Percentiles rank a stretch among this genome's conserved stretches.
phyloP scores from a whole-genome alignment of 352 stramenopile genomes.

The Phytopythium ostracodes region DNA sequence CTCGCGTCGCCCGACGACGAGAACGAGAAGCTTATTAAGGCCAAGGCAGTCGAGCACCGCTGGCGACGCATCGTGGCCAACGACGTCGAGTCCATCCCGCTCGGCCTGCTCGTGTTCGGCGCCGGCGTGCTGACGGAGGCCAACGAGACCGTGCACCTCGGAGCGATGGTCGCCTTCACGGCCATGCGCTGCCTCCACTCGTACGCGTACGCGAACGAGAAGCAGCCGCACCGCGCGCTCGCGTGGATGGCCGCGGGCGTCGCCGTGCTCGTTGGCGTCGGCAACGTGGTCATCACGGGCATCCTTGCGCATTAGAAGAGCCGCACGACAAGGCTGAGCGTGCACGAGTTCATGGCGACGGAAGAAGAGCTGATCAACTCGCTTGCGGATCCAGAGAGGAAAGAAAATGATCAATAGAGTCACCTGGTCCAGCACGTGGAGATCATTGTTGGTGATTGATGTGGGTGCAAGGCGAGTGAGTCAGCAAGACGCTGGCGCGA shows the following conservation, averaged over 20 bases:
- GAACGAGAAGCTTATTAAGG: conserved; percentile 20
- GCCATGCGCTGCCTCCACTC: conserved; percentile 30
- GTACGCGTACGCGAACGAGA: conserved; percentile 38
- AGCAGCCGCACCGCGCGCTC: conserved; percentile 37
- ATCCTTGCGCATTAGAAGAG: conserved; percentile 2
- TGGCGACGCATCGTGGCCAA: conserved; percentile 38
- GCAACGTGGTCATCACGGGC: conserved; percentile 27
- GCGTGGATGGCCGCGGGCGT: conserved; percentile 30
- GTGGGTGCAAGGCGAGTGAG: too few species aligned
- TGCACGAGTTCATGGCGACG: too few species aligned
- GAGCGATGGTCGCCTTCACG: conserved; percentile 32
- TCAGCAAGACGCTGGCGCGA: too few species aligned
- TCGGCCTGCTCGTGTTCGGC: conserved; percentile 28
- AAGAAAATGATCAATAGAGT: too few species aligned
- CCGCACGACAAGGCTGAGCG: too few species aligned
- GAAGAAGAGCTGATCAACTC: too few species aligned
- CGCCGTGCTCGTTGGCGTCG: conserved; percentile 19
- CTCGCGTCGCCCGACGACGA: conserved; percentile 9
- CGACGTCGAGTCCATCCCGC: conserved; percentile 36
- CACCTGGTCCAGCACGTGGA: too few species aligned
- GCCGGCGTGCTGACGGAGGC: conserved; percentile 22
- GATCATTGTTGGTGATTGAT: too few species aligned
- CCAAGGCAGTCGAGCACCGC: conserved; percentile 21
- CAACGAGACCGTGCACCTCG: conserved; percentile 18
- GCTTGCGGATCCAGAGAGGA: too few species aligned